phyloP scores from a whole-genome alignment of 106 monocot species.

The Acanthochlamys bracteata region DNA sequence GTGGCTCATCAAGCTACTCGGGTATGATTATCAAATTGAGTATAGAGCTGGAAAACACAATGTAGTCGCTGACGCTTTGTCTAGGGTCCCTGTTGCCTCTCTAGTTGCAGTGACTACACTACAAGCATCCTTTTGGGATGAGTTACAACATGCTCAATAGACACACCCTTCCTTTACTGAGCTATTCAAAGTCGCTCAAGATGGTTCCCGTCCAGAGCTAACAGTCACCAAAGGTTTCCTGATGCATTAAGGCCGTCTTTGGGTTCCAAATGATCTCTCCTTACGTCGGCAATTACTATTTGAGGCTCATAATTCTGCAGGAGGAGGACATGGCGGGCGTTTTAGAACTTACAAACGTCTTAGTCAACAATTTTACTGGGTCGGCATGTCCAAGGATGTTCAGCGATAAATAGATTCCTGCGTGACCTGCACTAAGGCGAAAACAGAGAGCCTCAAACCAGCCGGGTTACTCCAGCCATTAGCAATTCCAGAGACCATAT shows the following conservation, averaged over 20 bases:
- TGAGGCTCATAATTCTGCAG: background rate
- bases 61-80: background rate
- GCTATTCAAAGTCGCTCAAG: background rate
- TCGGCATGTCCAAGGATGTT: background rate
- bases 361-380: background rate
- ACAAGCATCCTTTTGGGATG: background rate
- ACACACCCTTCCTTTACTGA: background rate
- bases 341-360: background rate
- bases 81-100: background rate
- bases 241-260: background rate
- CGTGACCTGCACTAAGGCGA: background rate
- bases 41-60: background rate
- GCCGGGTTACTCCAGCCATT: background rate
- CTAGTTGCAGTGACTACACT: background rate
- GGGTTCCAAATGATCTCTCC: background rate
- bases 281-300: background rate
- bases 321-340: background rate
- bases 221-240: background rate
- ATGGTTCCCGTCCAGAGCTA: background rate
- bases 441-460: background rate
- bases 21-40: background rate
- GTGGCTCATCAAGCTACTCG: background rate
- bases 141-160: background rate
- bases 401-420: background rate
- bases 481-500: background rate